Conservation (phyloP, 805 yeast genomes). For the Candida krabiensis region DNA sequence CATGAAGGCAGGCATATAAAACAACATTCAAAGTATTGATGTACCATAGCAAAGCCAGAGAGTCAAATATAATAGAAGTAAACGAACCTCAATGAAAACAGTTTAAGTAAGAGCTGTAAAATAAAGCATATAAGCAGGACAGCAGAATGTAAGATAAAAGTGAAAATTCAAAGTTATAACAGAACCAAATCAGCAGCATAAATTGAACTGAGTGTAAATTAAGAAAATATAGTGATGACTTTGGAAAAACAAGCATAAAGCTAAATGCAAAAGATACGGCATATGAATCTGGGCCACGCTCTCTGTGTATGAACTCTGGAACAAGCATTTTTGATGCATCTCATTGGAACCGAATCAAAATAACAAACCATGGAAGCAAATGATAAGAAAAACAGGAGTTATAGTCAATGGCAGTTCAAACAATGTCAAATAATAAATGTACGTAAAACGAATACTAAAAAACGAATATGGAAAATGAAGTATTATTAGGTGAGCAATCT, state of each 20-base stretch:
- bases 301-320: too few species aligned
- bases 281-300: conserved; percentile 2
- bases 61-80: too few species aligned
- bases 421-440: neutral
- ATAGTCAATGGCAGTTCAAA: neutral
- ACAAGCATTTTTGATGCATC: too few species aligned
- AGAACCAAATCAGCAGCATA: conserved; percentile 3
- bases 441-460: neutral
- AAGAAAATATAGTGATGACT: neutral
- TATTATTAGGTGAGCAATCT: neutral
- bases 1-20: too few species aligned
- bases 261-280: conserved; percentile 7
- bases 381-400: neutral
- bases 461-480: conserved; percentile 4
- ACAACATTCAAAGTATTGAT: too few species aligned
- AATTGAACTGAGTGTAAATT: conserved; percentile 5
- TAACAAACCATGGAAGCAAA: conserved; percentile 1
- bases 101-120: too few species aligned
- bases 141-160: neutral
- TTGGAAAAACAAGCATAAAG: conserved; percentile 4
- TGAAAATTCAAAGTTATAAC: neutral
- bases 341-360: too few species aligned
- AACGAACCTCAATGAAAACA: neutral
- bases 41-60: too few species aligned
- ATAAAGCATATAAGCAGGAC: neutral